These are phyloP conservation scores for Aspergillus sclerotialis DNA, from an alignment of 2,329 filamentous ascomycete species.

Conservation along the genomic window DNA sequence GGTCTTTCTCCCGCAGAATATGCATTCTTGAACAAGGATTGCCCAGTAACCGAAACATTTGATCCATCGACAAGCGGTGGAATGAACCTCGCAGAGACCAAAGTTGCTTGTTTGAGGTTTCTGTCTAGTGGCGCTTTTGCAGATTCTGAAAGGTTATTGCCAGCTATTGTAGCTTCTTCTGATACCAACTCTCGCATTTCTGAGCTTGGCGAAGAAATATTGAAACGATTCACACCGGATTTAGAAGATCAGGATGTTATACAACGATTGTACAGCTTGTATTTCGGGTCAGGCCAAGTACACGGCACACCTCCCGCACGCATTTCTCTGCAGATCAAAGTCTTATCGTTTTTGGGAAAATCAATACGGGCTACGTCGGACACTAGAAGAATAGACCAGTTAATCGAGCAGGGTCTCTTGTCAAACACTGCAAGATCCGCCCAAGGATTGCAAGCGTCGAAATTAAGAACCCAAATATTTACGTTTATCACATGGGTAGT, in stretches of 20 bases:
- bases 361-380: slow-evolving; percentile 68
- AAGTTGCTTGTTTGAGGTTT: slow-evolving; percentile 62
- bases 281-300: slow-evolving; percentile 52
- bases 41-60: slow-evolving; percentile 47
- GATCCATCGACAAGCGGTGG: slow-evolving; percentile 54
- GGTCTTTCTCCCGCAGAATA: slow-evolving; percentile 62
- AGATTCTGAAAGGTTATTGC: slow-evolving; percentile 74
- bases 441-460: slow-evolving; percentile 65
- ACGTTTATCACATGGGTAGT: slow-evolving; percentile 83
- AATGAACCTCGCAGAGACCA: slow-evolving; percentile 62
- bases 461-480: slow-evolving; percentile 76
- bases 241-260: slow-evolving; percentile 64
- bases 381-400: slow-evolving; percentile 57
- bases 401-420: slow-evolving; percentile 61
- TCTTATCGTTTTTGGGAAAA: slow-evolving; percentile 68
- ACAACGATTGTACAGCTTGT: slow-evolving; percentile 62
- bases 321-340: slow-evolving; percentile 67
- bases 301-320: slow-evolving; percentile 45
- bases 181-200: slow-evolving; percentile 75
- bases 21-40: slow-evolving; percentile 60
- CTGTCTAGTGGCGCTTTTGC: slow-evolving; percentile 79
- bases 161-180: slow-evolving; percentile 74
- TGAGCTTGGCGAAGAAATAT: slow-evolving; percentile 77
- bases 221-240: slow-evolving; percentile 66
- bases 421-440: slow-evolving; percentile 36